phyloP scores from a whole-genome alignment of 805 yeast species.

The Myxozyma mucilagina region DNA sequence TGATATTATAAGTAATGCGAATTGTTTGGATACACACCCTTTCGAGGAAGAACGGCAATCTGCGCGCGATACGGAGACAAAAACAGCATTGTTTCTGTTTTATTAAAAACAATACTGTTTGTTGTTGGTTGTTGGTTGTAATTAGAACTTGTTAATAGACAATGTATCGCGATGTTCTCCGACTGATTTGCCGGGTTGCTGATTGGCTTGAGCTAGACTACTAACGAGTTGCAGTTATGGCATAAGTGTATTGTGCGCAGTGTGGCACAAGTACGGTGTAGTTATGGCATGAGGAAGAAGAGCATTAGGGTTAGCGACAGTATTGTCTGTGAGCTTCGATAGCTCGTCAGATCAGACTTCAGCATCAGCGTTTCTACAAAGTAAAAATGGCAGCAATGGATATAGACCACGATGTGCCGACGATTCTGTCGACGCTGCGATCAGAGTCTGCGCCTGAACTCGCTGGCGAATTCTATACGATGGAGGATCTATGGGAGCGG shows the following conservation, averaged over 20 bases:
- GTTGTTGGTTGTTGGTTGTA: neutral
- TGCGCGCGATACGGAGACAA: conserved; percentile 18
- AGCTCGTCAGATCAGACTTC: too few relatives aligned
- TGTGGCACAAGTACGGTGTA: too few relatives aligned
- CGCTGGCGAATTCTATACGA: conserved; percentile 58
- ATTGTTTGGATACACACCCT: conserved; percentile 6
- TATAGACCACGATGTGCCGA: conserved; percentile 45
- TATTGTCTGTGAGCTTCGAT: neutral
- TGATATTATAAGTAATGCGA: neutral
- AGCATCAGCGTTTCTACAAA: too few relatives aligned
- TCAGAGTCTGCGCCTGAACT: conserved; percentile 66
- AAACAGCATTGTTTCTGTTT: too few relatives aligned
- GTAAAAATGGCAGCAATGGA: conserved; percentile 30
- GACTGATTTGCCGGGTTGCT: conserved; percentile 7
- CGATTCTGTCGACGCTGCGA: conserved; percentile 60
- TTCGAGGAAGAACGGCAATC: conserved; percentile 8
- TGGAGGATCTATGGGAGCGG: conserved; percentile 84
- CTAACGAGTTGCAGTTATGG: neutral
- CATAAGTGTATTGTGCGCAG: neutral
- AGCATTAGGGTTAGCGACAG: neutral
- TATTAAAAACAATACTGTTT: too few relatives aligned
- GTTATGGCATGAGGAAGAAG: neutral
- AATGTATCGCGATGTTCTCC: neutral
- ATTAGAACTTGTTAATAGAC: neutral
- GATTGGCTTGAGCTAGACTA: too few relatives aligned